Evolutionary conservation across 1,284 basidiomycete genomes (phyloP).

Genomic region (Ganoderma leucocontextum): DNA sequence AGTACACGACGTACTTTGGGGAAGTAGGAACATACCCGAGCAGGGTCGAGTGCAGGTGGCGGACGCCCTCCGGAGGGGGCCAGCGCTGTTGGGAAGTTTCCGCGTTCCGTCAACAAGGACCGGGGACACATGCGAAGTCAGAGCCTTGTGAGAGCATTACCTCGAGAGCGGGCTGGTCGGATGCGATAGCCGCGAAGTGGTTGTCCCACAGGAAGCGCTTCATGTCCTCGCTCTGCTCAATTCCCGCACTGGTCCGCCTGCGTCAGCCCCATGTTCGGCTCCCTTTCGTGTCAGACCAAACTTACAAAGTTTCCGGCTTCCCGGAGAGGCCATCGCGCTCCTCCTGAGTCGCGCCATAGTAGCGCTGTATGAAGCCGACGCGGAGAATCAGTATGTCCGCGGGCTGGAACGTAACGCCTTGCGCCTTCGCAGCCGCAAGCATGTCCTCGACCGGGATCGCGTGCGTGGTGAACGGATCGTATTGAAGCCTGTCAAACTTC

Average conservation of each 20-base stretch:
- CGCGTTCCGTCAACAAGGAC: not conserved
- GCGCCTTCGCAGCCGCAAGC: constrained; percentile 65
- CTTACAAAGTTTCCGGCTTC: constrained; percentile 52
- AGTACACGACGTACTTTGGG: not conserved
- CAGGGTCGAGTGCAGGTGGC: constrained; percentile 70
- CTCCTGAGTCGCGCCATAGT: constrained; percentile 52
- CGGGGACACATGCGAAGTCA: not conserved
- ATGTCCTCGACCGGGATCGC: constrained; percentile 64
- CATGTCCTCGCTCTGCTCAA: constrained; percentile 77
- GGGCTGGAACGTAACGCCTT: constrained; percentile 55
- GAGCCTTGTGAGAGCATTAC: constrained; percentile 41
- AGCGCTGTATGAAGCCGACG: constrained; percentile 74
- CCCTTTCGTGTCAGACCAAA: not conserved
- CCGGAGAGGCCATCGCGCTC: constrained; percentile 55
- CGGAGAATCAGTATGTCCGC: constrained; percentile 71
- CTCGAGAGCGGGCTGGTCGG: constrained; percentile 79
- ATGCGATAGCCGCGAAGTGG: constrained; percentile 78
- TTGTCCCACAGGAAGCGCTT: constrained; percentile 80
- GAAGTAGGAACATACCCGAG: constrained; percentile 55
- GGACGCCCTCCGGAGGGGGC: constrained; percentile 55
- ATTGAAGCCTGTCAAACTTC: constrained; percentile 54
- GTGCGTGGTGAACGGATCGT: constrained; percentile 73
- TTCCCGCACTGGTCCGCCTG: constrained; percentile 59
- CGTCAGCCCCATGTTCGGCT: not conserved
- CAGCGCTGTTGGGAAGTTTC: constrained; percentile 53